Evolutionary conservation across 257 asterid genomes (phyloP).

Genomic region (Solanum bulbocastanum): DNA sequence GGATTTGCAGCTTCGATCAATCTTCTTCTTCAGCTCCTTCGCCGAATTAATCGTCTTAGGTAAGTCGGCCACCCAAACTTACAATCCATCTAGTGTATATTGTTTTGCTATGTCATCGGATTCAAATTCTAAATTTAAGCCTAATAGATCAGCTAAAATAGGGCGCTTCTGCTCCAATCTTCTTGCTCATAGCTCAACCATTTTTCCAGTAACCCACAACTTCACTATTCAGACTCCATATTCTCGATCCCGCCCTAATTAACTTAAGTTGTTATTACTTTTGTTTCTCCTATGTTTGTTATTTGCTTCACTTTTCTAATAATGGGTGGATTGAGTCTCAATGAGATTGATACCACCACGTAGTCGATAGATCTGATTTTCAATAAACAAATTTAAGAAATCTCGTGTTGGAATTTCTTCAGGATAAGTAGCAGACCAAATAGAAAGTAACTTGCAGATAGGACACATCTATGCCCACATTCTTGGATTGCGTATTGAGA

Average conservation of each 20-base stretch:
- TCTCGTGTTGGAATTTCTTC: not conserved
- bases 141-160: not conserved
- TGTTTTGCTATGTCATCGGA: not conserved
- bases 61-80: not conserved
- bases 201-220: not conserved
- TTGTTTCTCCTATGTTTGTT: not conserved
- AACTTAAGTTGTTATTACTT: too few species aligned
- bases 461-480: not conserved
- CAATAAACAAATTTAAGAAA: not conserved
- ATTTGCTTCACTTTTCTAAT: not conserved
- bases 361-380: too few species aligned
- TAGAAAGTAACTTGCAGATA: too few species aligned
- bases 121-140: not conserved
- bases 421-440: not conserved
- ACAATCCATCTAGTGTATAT: too few species aligned
- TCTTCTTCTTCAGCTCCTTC: not conserved
- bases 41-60: not conserved
- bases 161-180: not conserved
- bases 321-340: not conserved
- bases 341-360: not conserved
- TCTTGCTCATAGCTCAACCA: not conserved
- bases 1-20: not conserved
- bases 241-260: not conserved
- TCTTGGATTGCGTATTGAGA: too few species aligned
- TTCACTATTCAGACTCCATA: not conserved